Base-by-base conservation (phyloP, 306 rosid species). In the Adenanthera pavonina region DNA sequence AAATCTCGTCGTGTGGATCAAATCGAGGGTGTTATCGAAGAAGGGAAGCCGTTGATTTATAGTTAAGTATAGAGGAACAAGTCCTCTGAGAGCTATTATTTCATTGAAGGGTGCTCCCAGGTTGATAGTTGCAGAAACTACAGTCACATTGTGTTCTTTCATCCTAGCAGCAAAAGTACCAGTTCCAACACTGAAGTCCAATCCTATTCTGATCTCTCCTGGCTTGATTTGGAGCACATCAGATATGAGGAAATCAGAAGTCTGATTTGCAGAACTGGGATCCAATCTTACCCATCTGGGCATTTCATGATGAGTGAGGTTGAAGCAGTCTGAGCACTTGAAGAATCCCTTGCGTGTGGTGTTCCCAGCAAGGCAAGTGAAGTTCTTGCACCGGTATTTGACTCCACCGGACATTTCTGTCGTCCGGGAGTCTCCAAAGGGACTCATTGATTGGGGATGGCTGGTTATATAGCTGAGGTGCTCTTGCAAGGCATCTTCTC, bases 81-180 rank as follows among this genome's bases (percentile, higher is more conserved):
- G 90, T 78, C 94, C 97, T 76, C 94, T 85, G 8, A 92, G 93
- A 66, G 95, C 95, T 77, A 92, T 87, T 89, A 89, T 87, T 78
- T 92, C 92, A 80, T 75, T 92, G 76, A 92, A 92, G 30, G 97
- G 97, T 72, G 95, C 97, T 8, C 97, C 95, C 0, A 89, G 69
- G 76, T 91, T 92, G 75, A 91, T 83, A 8, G 89, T 84, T 36
- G 90, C 94, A 48, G 92, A 89, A 76, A 92, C 89, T 57, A 91
- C 35, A 14, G 95, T 92, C 76, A 91, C 90, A 84, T 92, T 85
- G 79, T 87, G 78, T 54, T 92, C 94, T 64, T 82, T 89, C 94
- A 91, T 91, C 60, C 94, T 88, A 6, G 94, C 94, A 35, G 95
- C 95, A 84, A 91, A 91, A 74, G 92, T 92, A 38, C 97, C 95